Percentiles rank a stretch among this genome's conserved stretches.
Evolutionary conservation across 176 grass and related monocot genomes (phyloP).

Genomic region (Poa pratensis): DNA sequence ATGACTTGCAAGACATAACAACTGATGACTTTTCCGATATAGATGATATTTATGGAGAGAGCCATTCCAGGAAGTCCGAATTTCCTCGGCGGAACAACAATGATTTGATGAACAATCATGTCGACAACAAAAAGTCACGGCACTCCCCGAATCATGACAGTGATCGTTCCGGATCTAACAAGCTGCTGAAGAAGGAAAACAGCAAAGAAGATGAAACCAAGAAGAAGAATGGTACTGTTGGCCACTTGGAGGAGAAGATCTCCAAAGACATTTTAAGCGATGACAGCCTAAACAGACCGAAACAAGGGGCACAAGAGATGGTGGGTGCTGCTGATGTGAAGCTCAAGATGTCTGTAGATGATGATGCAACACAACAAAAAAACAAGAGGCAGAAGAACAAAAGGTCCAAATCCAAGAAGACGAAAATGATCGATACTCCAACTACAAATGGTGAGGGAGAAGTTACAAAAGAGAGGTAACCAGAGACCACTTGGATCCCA

Average conservation of each 20-base stretch:
- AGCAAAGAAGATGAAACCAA: slow-evolving; percentile 39
- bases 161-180: slow-evolving; percentile 42
- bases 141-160: slow-evolving; percentile 52
- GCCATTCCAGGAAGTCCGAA: slow-evolving; percentile 46
- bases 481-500: slow-evolving; percentile 6
- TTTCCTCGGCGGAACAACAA: slow-evolving; percentile 34
- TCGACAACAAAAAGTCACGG: slow-evolving; percentile 25
- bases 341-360: not conserved
- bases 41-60: slow-evolving; percentile 52
- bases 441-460: not conserved
- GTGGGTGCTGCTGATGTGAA: slow-evolving; percentile 33
- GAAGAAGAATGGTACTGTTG: slow-evolving; percentile 29
- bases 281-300: not conserved
- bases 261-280: slow-evolving; percentile 27
- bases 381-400: slow-evolving; percentile 53
- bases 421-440: not conserved
- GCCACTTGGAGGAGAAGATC: slow-evolving; percentile 33
- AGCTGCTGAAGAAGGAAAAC: slow-evolving; percentile 40
- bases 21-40: slow-evolving; percentile 40
- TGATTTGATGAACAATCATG: slow-evolving; percentile 8
- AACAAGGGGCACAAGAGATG: not conserved
- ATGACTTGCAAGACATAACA: slow-evolving; percentile 27
- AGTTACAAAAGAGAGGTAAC: slow-evolving; percentile 35
- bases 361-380: slow-evolving; percentile 26
- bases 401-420: slow-evolving; percentile 46